Percentiles rank a stretch among this genome's conserved stretches.
Conservation (phyloP, 2,329 filamentous ascomycete genomes). For the Madurella fahalii region DNA sequence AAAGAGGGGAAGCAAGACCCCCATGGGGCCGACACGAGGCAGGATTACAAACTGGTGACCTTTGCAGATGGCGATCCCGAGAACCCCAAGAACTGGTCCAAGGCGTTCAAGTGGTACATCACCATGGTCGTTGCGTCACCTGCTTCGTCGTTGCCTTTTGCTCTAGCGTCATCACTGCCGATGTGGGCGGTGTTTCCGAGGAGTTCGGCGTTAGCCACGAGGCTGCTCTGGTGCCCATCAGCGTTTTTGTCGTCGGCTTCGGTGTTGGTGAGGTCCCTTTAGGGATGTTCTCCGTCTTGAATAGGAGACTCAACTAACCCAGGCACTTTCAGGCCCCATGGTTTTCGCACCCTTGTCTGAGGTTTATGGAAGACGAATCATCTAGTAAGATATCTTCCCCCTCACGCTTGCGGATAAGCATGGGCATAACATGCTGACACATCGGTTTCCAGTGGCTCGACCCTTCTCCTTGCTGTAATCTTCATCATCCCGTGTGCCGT, state of each 20-base stretch:
- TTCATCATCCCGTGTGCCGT: slow-evolving; percentile 80
- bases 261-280: slow-evolving; percentile 58
- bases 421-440: slow-evolving; percentile 6
- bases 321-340: slow-evolving; percentile 57
- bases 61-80: slow-evolving; percentile 68
- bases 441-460: slow-evolving; percentile 45
- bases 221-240: slow-evolving; percentile 67
- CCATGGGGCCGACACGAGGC: slow-evolving; percentile 11
- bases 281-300: neutral
- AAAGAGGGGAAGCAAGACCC: slow-evolving; percentile 12
- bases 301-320: neutral
- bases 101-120: slow-evolving; percentile 73
- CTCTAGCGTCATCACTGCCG: slow-evolving; percentile 74
- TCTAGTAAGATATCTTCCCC: slow-evolving; percentile 52
- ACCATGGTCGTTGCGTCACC: slow-evolving; percentile 76
- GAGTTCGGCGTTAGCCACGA: slow-evolving; percentile 68
- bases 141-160: slow-evolving; percentile 71
- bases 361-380: slow-evolving; percentile 64
- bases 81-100: slow-evolving; percentile 84
- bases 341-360: slow-evolving; percentile 75
- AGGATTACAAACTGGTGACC: slow-evolving; percentile 50
- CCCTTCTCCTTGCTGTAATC: slow-evolving; percentile 65
- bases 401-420: no score
- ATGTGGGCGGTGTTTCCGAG: slow-evolving; percentile 59
- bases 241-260: slow-evolving; percentile 77